phyloP scores from a whole-genome alignment of 345 rosid genomes.

The Pseudoturritis turrita region DNA sequence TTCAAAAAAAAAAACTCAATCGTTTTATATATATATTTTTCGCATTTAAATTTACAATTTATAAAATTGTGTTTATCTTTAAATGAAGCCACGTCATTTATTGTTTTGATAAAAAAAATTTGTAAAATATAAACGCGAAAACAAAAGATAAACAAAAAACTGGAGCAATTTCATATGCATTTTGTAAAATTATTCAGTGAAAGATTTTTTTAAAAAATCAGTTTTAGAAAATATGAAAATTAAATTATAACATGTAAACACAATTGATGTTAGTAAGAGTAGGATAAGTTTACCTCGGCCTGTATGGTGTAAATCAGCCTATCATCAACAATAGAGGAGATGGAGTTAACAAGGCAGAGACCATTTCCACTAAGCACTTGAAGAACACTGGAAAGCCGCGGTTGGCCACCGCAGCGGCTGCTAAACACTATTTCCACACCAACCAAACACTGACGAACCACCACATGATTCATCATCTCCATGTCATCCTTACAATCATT shows the following conservation, averaged over 20 bases:
- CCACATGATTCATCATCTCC: conserved; percentile 7
- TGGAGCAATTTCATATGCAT: neutral
- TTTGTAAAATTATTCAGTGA: neutral
- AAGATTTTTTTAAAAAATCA: no score
- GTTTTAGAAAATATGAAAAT: neutral
- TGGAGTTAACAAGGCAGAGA: conserved; percentile 42
- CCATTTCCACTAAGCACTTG: conserved; percentile 43
- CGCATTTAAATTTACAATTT: neutral
- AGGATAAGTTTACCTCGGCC: conserved; percentile 40
- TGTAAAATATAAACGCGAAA: neutral
- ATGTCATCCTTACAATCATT: neutral
- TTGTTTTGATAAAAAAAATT: neutral
- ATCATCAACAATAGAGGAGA: conserved; percentile 47
- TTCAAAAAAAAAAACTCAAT: no score
- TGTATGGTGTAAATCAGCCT: conserved; percentile 45
- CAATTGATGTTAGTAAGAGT: neutral
- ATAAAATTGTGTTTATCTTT: neutral
- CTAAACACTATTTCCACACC: conserved; percentile 55
- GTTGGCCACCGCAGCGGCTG: conserved; percentile 24
- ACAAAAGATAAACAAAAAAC: neutral
- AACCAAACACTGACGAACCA: conserved; percentile 34
- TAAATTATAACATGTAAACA: neutral
- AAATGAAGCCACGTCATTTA: neutral
- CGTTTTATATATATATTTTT: no score
- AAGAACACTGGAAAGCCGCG: conserved; percentile 47